Percentiles rank a stretch among this genome's conserved stretches.
phyloP scores from a whole-genome alignment of 2,329 filamentous ascomycete species.

The Penicillium brevicompactum region DNA sequence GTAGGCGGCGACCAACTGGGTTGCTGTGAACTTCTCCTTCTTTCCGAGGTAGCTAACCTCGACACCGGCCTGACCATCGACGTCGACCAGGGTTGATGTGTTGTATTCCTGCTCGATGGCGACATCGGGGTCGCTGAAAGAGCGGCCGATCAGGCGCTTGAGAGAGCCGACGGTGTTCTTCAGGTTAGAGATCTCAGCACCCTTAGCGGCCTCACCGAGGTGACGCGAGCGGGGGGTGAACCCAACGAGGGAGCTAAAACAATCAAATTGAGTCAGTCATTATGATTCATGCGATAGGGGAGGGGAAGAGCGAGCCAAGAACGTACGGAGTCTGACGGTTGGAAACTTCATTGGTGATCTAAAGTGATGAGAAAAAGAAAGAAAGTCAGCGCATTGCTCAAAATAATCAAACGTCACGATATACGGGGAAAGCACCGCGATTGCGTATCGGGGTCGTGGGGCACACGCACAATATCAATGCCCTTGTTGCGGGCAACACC shows the following conservation, averaged over 20 bases:
- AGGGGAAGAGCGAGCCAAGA: neutral
- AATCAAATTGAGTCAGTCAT: constrained; percentile 21
- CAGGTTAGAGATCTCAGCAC: constrained; percentile 97
- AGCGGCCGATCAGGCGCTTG: constrained; percentile 88
- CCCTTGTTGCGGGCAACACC: constrained; percentile 97
- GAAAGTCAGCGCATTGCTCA: constrained; percentile 16
- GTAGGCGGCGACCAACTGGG: constrained; percentile 93
- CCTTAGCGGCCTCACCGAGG: constrained; percentile 94
- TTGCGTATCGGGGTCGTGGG: constrained; percentile 19
- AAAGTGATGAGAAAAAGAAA: constrained; percentile 19
- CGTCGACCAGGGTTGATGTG: constrained; percentile 80
- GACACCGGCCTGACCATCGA: constrained; percentile 91
- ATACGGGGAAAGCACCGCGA: constrained; percentile 1
- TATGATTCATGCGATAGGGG: constrained; percentile 1
- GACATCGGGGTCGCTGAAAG: constrained; percentile 86
- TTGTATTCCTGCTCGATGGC: constrained; percentile 90
- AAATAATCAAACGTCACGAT: neutral
- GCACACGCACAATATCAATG: constrained; percentile 95
- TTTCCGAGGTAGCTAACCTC: constrained; percentile 92
- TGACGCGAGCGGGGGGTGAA: constrained; percentile 94
- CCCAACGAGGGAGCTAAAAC: constrained; percentile 78
- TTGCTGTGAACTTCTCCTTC: constrained; percentile 93
- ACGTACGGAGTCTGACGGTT: constrained; percentile 97
- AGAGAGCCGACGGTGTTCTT: constrained; percentile 96
- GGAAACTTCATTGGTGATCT: constrained; percentile 99